Percentiles rank a stretch among this genome's conserved stretches.
phyloP scores from a whole-genome alignment of 106 monocot genomes.

The Gastrodia elata region DNA sequence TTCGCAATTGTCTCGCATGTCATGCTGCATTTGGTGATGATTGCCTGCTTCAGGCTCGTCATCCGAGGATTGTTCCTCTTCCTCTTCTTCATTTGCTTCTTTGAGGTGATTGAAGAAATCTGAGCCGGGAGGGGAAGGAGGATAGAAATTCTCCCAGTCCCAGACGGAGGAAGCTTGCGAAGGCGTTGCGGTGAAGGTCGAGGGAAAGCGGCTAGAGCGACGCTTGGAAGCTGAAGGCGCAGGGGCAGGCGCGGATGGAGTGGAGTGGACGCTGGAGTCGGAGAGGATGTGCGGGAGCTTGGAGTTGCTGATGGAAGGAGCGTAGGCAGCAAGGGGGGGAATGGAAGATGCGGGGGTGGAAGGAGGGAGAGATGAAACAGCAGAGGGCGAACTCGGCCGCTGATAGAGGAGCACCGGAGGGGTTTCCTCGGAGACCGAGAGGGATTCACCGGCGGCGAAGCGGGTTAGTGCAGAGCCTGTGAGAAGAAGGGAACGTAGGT shows the following conservation, averaged over 20 bases:
- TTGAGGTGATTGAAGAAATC: slow-evolving; percentile 70
- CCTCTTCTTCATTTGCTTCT: slow-evolving; percentile 13
- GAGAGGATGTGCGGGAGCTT: slow-evolving; percentile 32
- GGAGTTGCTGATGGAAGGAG: slow-evolving; percentile 20
- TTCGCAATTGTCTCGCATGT: slow-evolving; percentile 8
- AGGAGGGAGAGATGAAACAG: slow-evolving; percentile 14
- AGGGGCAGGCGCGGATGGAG: slow-evolving; percentile 12
- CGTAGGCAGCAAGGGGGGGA: slow-evolving; percentile 7
- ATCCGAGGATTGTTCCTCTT: slow-evolving; percentile 8
- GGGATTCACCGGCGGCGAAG: slow-evolving; percentile 60
- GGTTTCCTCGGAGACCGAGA: slow-evolving; percentile 63
- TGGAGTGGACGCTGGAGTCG: slow-evolving; percentile 16
- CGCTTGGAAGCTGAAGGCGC: slow-evolving; percentile 13
- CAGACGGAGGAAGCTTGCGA: slow-evolving; percentile 82
- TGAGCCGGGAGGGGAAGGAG: slow-evolving; percentile 87
- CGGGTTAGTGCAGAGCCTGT: slow-evolving; percentile 62
- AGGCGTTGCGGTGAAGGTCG: slow-evolving; percentile 34
- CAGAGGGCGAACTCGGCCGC: neutral
- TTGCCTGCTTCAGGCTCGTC: slow-evolving; percentile 3
- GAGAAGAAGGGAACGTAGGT: slow-evolving; percentile 70
- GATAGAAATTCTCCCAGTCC: slow-evolving; percentile 96
- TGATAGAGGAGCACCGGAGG: slow-evolving; percentile 51
- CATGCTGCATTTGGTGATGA: slow-evolving; percentile 16
- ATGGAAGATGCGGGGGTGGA: slow-evolving; percentile 19
- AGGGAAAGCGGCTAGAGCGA: slow-evolving; percentile 6